Conservation (phyloP, 495 filamentous ascomycete species). For the Glonium stellatum region DNA sequence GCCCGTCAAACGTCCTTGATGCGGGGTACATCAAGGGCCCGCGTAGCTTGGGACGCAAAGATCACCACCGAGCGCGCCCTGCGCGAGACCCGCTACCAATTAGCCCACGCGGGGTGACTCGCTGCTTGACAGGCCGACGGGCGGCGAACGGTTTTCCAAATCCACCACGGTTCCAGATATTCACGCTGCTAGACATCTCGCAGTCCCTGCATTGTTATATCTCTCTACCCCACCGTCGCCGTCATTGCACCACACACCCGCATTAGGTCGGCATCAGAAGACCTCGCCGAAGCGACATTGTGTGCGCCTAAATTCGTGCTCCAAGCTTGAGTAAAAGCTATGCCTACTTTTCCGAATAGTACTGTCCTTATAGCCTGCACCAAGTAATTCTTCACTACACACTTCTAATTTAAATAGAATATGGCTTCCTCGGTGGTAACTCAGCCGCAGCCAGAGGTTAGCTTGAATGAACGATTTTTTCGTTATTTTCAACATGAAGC, state of each 20-base stretch:
- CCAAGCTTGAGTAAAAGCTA: not conserved
- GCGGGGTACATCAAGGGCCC: too few species aligned
- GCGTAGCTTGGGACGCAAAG: too few species aligned
- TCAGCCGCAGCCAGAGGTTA: constrained; percentile 34
- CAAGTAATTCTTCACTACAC: not conserved
- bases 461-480: constrained; percentile 68
- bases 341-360: not conserved
- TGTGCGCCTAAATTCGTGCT: not conserved
- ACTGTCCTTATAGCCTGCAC: not conserved
- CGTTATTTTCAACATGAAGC: constrained; percentile 69
- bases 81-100: too few species aligned
- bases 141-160: too few species aligned
- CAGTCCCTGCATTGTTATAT: too few species aligned
- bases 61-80: too few species aligned
- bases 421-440: constrained; percentile 4
- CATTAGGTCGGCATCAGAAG: not conserved
- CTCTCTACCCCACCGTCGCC: too few species aligned
- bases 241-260: not conserved
- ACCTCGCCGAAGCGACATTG: not conserved
- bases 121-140: too few species aligned
- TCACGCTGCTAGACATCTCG: too few species aligned
- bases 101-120: too few species aligned
- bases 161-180: too few species aligned
- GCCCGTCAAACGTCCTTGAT: too few species aligned
- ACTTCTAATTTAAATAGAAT: not conserved